Evolutionary conservation across 345 rosid species (phyloP), one percentile per base, ranked within the genome.

Genomic region (Populus ilicifolia): DNA sequence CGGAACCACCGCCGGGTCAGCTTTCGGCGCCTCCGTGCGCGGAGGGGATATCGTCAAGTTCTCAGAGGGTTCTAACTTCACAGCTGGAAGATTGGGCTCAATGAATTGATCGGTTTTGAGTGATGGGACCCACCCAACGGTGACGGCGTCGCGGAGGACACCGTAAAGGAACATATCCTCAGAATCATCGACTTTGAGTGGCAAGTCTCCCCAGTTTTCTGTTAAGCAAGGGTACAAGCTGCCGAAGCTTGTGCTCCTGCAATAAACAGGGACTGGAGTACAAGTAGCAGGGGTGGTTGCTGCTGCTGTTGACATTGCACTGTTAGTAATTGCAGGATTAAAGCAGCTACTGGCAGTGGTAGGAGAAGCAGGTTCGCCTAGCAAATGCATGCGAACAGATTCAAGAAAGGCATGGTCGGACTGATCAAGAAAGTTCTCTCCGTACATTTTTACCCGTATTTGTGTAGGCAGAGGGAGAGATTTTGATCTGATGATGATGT

Each of bases 171-270:
- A 62, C 99, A 94, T 96, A 71, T 94, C 99, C 78, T 94, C 98
- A 0, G 97, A 84, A 79, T 94, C 97, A 71, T 96, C 83, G 43
- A 88, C 92, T 79, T 89, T 86, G 64, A 96, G 77, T 0, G 99
- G 98, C 73, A 96, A 86, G 0, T 92, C 97, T 5, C 99, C 99
- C 98, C 99, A 96, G 44, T 85, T 94, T 44, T 94, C 97, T 0
- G 97, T 83, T 61, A 94, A 83, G n/a, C 97, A 94, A 67, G 97
- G 91, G 83, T 88, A 83, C 87, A 90, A 83, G 20, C 89, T 78
- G 69, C 91, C 50, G 59, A 92, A 92, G 80, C 98, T 94, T 3
- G 92, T 82, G 79, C 86, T 88, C 89, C 94, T 44, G 83, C 80
- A 70, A 79, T 87, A 89, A 39, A 78, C 71, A 21, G 91, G 86